phyloP scores from a whole-genome alignment of 352 stramenopile genomes.

The Globisporangium sylvaticum region DNA sequence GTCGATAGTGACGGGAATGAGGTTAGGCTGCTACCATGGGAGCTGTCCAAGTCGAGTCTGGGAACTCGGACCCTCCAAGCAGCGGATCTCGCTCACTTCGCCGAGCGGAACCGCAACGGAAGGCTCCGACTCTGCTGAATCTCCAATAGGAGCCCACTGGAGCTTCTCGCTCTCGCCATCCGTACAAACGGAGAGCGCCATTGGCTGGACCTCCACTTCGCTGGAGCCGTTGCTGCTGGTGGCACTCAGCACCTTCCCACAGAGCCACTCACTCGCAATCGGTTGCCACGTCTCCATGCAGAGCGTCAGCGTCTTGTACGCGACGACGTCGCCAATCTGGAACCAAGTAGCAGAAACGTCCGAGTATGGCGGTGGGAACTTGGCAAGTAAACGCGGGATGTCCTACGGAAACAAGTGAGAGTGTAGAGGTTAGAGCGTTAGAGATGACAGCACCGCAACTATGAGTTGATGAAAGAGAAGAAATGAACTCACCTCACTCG shows the following conservation, averaged over 20 bases:
- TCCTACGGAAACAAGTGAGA: constrained; percentile 17
- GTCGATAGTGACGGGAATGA: constrained; percentile 1
- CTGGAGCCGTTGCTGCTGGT: not conserved
- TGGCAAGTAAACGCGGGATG: constrained; percentile 24
- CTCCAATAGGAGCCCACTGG: constrained; percentile 13
- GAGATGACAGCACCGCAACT: no score
- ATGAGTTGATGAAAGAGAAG: no score
- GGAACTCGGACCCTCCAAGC: constrained; percentile 38
- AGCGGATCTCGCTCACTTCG: constrained; percentile 54
- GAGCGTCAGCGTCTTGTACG: constrained; percentile 72
- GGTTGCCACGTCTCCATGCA: constrained; percentile 80
- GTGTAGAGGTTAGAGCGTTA: not conserved
- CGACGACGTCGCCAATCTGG: constrained; percentile 46
- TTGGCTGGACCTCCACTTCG: not conserved
- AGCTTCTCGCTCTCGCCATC: constrained; percentile 6
- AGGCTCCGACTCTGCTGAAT: not conserved
- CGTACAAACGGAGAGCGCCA: not conserved
- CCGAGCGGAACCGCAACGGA: constrained; percentile 3
- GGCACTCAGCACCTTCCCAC: constrained; percentile 29
- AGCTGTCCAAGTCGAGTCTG: not conserved
- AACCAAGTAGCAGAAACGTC: constrained; percentile 14
- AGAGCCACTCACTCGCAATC: constrained; percentile 62
- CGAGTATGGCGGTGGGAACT: constrained; percentile 20
- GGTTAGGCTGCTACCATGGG: not conserved
- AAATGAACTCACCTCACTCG: not conserved